phyloP scores from a whole-genome alignment of 176 grass and related monocot genomes.

The Zizania latifolia region DNA sequence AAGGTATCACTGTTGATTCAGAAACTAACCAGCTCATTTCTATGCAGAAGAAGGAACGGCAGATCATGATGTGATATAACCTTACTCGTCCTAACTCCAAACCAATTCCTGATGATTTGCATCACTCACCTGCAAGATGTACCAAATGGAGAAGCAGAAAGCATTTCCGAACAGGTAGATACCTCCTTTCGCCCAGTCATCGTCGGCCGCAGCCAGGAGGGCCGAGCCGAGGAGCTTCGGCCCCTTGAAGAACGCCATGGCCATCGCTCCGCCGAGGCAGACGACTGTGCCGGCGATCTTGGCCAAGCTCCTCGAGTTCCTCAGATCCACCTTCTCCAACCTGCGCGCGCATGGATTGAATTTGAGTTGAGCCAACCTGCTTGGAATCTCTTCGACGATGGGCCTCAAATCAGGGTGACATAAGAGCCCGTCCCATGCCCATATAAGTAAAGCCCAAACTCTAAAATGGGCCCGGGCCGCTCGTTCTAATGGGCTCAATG shows the following conservation, averaged over 20 bases:
- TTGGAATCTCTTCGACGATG: background rate
- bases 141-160: slow-evolving; percentile 51
- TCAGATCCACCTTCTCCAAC: slow-evolving; percentile 44
- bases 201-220: background rate
- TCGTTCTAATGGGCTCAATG: background rate
- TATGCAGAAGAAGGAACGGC: no score
- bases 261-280: slow-evolving; percentile 54
- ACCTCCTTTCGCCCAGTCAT: slow-evolving; percentile 43
- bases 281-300: slow-evolving; percentile 52
- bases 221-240: slow-evolving; percentile 31
- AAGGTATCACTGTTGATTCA: background rate
- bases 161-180: slow-evolving; percentile 45
- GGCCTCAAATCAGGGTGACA: background rate
- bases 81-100: background rate
- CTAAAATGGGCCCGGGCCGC: background rate
- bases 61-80: background rate
- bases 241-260: slow-evolving; percentile 64
- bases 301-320: slow-evolving; percentile 34
- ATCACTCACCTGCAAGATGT: slow-evolving; percentile 49
- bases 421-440: rapidly evolving
- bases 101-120: background rate
- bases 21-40: background rate
- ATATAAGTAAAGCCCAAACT: background rate
- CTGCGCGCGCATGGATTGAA: slow-evolving; percentile 15
- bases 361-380: background rate